Conservation (phyloP, 1,284 basidiomycete genomes). For the Puccinia hordei region DNA sequence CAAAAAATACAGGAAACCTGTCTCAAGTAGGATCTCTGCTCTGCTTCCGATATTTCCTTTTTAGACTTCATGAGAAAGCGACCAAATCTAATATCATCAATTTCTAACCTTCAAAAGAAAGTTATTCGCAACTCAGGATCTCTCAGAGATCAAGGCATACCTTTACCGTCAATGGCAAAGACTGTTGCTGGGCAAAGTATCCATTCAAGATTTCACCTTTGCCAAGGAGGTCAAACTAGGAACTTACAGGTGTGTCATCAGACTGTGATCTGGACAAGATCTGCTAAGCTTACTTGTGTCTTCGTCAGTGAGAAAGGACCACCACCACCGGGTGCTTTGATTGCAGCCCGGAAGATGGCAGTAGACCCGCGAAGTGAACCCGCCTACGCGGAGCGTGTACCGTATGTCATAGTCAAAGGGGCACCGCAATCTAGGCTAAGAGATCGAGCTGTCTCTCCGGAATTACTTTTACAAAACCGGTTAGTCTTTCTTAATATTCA, state of each 20-base stretch:
- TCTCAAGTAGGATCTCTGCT: constrained; percentile 68
- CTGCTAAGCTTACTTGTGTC: neutral
- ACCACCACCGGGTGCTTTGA: constrained; percentile 85
- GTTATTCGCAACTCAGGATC: constrained; percentile 82
- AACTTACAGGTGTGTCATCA: constrained; percentile 71
- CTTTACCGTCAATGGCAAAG: constrained; percentile 83
- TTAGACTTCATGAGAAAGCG: neutral
- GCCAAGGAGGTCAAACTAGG: constrained; percentile 92
- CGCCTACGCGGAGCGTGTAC: constrained; percentile 89
- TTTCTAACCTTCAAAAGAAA: constrained; percentile 64
- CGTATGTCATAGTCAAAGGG: constrained; percentile 80
- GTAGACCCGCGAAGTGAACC: constrained; percentile 79
- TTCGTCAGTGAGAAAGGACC: constrained; percentile 70
- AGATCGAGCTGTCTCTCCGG: constrained; percentile 77
- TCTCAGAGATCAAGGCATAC: constrained; percentile 85
- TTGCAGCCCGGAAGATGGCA: constrained; percentile 75
- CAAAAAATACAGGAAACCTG: constrained; percentile 84
- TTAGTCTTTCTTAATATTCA: constrained; percentile 59
- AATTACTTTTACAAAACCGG: constrained; percentile 74
- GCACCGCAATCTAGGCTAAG: constrained; percentile 71
- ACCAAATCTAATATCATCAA: neutral
- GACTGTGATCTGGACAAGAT: neutral
- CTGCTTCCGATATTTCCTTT: neutral
- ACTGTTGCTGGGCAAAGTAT: constrained; percentile 76
- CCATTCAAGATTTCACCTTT: constrained; percentile 87